A percentile compares a stretch with the other conserved stretches of the same genome.
Evolutionary conservation across 345 rosid genomes (phyloP).

Genomic region (Lepidium aucheri): DNA sequence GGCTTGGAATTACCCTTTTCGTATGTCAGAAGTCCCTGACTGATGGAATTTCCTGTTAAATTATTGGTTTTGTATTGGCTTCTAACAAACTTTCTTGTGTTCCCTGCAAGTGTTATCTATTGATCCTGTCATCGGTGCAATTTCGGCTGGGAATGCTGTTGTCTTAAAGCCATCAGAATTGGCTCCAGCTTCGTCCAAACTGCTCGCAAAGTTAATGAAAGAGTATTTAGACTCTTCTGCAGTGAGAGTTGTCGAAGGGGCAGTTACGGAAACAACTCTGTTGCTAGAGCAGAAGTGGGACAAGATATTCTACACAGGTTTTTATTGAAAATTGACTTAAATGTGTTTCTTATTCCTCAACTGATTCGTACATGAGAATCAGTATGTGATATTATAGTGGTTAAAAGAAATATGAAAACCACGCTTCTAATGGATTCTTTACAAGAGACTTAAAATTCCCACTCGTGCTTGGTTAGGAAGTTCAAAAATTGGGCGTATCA

Average conservation of each 20-base stretch:
- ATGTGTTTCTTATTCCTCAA: neutral
- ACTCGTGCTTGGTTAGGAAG: slow-evolving; percentile 47
- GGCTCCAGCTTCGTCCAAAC: slow-evolving; percentile 65
- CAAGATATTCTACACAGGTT: slow-evolving; percentile 96
- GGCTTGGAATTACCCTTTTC: slow-evolving; percentile 90
- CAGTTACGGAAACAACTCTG: slow-evolving; percentile 63
- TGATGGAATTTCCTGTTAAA: neutral
- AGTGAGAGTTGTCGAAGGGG: slow-evolving; percentile 78
- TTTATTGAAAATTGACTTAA: neutral
- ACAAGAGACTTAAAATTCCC: neutral
- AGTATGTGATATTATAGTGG: neutral
- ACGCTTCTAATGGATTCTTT: neutral
- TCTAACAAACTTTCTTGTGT: neutral
- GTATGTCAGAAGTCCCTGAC: slow-evolving; percentile 36
- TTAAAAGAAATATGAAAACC: neutral
- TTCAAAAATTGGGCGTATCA: slow-evolving; percentile 62
- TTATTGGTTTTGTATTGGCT: neutral
- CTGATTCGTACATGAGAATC: neutral
- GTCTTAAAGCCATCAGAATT: slow-evolving; percentile 93
- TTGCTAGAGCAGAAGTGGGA: slow-evolving; percentile 95
- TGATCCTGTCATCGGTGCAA: slow-evolving; percentile 92
- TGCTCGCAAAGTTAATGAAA: slow-evolving; percentile 55
- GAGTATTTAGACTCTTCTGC: slow-evolving; percentile 62
- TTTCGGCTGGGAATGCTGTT: slow-evolving; percentile 86
- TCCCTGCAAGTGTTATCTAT: slow-evolving; percentile 59